Percentiles rank a stretch among this genome's conserved stretches.
Conservation (phyloP, 345 rosid genomes). For the Syzygium aqueum region DNA sequence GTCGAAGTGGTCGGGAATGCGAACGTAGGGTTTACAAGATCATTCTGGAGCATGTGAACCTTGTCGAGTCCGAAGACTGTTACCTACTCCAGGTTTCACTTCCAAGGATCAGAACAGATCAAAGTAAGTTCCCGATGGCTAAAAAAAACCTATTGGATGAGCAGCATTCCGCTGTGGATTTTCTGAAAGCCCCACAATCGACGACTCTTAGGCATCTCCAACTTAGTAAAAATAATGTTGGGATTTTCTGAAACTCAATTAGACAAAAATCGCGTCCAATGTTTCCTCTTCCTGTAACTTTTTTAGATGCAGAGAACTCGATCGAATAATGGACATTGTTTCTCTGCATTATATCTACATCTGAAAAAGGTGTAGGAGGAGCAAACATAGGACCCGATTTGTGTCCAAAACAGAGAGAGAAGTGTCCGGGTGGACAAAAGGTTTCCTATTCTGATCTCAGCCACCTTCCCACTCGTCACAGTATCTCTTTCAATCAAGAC, state of each 20-base stretch:
- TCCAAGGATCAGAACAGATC: not conserved
- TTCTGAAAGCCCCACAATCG: no score
- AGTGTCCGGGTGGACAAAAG: not conserved
- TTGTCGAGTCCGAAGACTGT: not conserved
- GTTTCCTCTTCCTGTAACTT: not conserved
- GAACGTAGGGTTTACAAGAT: not conserved
- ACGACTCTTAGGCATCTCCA: no score
- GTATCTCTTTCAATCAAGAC: not conserved
- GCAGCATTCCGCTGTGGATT: no score
- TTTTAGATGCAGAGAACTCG: not conserved
- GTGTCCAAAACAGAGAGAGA: not conserved
- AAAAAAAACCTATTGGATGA: not conserved
- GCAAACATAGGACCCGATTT: not conserved
- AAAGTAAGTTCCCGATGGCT: not conserved
- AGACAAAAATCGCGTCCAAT: not conserved
- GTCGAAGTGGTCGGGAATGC: not conserved
- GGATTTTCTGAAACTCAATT: not conserved
- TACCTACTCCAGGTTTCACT: not conserved
- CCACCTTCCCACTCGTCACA: not conserved
- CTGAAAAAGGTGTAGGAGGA: not conserved
- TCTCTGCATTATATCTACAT: not conserved
- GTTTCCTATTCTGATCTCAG: not conserved
- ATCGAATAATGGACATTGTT: no score
- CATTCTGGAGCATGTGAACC: not conserved
- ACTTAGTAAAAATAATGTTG: not conserved